Base-by-base conservation (phyloP, 2,329 filamentous ascomycete species). In the Pestalotiopsis sp. region DNA sequence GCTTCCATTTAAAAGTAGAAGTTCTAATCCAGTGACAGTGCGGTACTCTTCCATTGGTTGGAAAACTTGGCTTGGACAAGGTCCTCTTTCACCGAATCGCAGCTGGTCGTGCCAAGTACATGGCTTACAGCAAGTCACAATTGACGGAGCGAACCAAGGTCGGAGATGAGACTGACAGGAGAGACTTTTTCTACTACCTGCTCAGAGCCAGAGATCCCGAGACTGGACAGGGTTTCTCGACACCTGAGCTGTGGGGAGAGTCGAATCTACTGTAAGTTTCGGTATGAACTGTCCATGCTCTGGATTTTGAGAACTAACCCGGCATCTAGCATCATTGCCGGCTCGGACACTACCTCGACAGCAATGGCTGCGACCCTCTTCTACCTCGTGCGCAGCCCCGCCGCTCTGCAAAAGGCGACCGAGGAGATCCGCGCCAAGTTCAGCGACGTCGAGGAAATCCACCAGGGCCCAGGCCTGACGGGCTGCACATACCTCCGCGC, bases 151-250 rank as follows among this genome's bases (percentile, higher is more conserved):
- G 91, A 26, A 91, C 89, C 62, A 88, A 89, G 69, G 81, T 91
- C 30, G 89, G 89, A 35, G 88, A 89, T 71, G 88, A 87, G 71
- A 89, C 86, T 61, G 89, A 88, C 73, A 89, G 91, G 40, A 88
- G 90, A 67, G 91, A 93, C 75, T 93, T 93, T 81, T 93, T 93
- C 81, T 90, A 92, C 78, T 89, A 93, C 77, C 84, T 94, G 11
- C 85, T 93, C 68, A 90, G 89, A 74, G 91, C 91, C 7, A 86
- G 87, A 52, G 91, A 93, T 71, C 90, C 90, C 13, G 90, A 92
- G 75, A 92, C 90, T 0, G 90, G 90, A 65, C 83, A 86, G 67
- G 89, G 89, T 1, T 90, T 92, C 74, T 85, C 83, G 55, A 89
- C 84, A 2, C 85, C 86, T 0, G 91, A 92, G 74, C 85, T 93